A percentile compares a stretch with the other conserved stretches of the same genome.
Evolutionary conservation across 2,329 filamentous ascomycete species (phyloP).

Genomic region (Sclerotinia spermophila): DNA sequence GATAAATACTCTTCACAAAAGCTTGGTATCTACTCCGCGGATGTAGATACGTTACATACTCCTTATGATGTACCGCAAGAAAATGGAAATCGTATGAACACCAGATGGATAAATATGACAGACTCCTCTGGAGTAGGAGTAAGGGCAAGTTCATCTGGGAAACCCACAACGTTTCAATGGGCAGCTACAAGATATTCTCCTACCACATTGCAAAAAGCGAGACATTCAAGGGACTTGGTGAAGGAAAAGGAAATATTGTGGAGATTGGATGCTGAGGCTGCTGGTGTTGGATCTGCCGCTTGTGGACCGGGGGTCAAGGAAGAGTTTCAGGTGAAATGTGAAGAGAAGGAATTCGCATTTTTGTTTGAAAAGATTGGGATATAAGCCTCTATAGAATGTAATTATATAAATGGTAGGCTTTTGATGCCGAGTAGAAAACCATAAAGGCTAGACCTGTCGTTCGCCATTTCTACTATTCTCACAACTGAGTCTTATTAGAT

Average conservation of each 20-base stretch:
- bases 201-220: conserved; percentile 52
- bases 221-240: conserved; percentile 60
- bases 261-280: conserved; percentile 42
- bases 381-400: background rate
- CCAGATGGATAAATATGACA: conserved; percentile 17
- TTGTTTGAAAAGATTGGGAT: conserved; percentile 15
- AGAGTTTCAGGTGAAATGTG: conserved; percentile 18
- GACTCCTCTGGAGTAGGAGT: conserved; percentile 4
- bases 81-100: conserved; percentile 26
- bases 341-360: conserved; percentile 18
- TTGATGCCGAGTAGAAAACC: background rate
- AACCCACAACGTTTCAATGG: conserved; percentile 40
- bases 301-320: conserved; percentile 39
- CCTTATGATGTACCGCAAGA: conserved; percentile 64
- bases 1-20: conserved; percentile 62
- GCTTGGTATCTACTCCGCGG: conserved; percentile 50
- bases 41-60: conserved; percentile 50
- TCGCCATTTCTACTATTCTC: background rate
- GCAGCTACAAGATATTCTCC: conserved; percentile 47
- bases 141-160: conserved; percentile 10
- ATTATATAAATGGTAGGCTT: background rate
- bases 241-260: conserved; percentile 44
- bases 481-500: background rate
- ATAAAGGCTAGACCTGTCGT: background rate
- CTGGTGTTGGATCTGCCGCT: conserved; percentile 47